Conservation (phyloP, 495 filamentous ascomycete species). For the Trichocladium antarcticum region DNA sequence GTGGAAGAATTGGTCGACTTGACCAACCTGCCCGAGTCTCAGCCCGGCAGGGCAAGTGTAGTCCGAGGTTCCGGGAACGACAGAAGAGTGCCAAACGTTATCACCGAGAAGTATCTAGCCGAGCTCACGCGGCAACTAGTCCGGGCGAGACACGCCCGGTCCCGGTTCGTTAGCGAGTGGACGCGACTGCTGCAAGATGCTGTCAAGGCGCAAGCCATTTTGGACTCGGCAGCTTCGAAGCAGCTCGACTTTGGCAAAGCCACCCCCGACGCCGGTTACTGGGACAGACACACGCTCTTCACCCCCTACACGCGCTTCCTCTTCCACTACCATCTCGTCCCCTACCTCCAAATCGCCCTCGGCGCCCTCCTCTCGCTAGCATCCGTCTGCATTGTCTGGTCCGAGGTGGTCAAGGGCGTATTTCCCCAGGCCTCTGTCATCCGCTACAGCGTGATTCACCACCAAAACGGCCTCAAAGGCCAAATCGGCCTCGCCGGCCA, state of each 20-base stretch:
- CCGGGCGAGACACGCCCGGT: constrained; percentile 68
- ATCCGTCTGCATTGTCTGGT: constrained; percentile 79
- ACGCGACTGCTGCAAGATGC: constrained; percentile 62
- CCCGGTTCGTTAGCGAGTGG: constrained; percentile 79
- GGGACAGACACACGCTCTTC: constrained; percentile 49
- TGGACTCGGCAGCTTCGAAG: constrained; percentile 73
- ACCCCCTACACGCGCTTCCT: constrained; percentile 80
- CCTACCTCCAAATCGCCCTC: constrained; percentile 48
- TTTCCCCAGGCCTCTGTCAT: constrained; percentile 71
- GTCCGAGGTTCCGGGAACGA: constrained; percentile 31
- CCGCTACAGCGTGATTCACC: constrained; percentile 72
- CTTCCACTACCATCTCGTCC: constrained; percentile 57
- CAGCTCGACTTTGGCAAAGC: constrained; percentile 60
- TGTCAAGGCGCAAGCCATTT: constrained; percentile 62
- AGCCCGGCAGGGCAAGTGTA: constrained; percentile 34
- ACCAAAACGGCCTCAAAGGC: constrained; percentile 51
- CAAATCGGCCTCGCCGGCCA: constrained; percentile 76
- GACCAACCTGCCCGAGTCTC: constrained; percentile 53
- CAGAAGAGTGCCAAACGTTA: constrained; percentile 55
- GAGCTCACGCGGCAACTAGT: constrained; percentile 72
- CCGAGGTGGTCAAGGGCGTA: constrained; percentile 71
- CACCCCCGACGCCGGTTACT: constrained; percentile 43
- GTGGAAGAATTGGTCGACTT: constrained; percentile 80
- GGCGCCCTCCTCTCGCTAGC: constrained; percentile 57
- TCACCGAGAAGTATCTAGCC: constrained; percentile 87